phyloP scores from a whole-genome alignment of 305 asterid genomes.

The Rubia peregrina region DNA sequence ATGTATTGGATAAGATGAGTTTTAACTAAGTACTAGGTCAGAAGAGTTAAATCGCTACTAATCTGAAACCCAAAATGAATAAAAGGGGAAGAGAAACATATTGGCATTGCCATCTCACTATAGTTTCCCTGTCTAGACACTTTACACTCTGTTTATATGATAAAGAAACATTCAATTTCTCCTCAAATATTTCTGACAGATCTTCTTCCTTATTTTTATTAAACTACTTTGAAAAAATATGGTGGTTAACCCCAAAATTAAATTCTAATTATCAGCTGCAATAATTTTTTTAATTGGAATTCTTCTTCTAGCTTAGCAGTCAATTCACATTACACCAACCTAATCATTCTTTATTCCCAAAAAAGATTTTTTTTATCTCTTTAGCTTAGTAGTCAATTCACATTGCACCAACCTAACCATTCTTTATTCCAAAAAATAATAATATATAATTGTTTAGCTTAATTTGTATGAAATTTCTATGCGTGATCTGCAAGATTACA shows the following conservation, averaged over 20 bases:
- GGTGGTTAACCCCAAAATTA: too few relatives aligned
- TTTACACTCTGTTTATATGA: slow-evolving; percentile 2
- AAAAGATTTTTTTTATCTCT: too few relatives aligned
- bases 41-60: too few relatives aligned
- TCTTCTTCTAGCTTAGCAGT: neutral
- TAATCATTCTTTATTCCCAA: too few relatives aligned
- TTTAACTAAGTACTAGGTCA: too few relatives aligned
- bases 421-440: neutral
- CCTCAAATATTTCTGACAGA: neutral
- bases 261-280: neutral
- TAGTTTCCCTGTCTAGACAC: neutral
- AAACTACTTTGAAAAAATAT: too few relatives aligned
- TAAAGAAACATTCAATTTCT: neutral
- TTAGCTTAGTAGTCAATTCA: neutral
- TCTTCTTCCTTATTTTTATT: neutral
- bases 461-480: slow-evolving; percentile 2
- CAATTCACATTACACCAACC: too few relatives aligned
- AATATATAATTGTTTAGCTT: neutral
- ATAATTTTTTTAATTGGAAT: neutral
- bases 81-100: neutral
- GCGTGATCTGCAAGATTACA: slow-evolving; percentile 8
- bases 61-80: neutral
- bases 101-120: neutral
- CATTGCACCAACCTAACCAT: neutral
- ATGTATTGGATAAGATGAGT: too few relatives aligned